A percentile compares a stretch with the other conserved stretches of the same genome.
phyloP scores from a whole-genome alignment of 208 protist genomes.

The Trypanosoma platydactyli region DNA sequence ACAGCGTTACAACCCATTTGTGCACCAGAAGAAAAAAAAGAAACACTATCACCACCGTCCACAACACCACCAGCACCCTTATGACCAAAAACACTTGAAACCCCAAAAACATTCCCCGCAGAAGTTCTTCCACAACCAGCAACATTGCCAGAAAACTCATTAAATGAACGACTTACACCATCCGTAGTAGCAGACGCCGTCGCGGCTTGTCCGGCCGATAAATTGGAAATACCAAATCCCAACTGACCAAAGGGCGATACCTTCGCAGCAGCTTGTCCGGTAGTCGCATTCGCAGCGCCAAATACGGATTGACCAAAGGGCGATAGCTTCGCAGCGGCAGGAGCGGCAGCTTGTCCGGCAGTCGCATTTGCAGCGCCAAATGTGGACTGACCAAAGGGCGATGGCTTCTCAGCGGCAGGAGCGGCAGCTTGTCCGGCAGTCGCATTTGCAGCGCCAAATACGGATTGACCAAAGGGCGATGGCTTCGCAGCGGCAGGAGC shows the following conservation, averaged over 20 bases:
- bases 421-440: no score
- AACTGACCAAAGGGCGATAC: conserved; percentile 19
- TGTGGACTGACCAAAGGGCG: no score
- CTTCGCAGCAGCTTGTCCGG: conserved; percentile 9
- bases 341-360: no score
- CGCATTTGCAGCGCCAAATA: no score
- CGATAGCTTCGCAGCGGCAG: no score
- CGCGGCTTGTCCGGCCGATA: conserved; percentile 17
- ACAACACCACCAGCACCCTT: not conserved
- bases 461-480: no score
- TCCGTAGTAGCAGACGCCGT: not conserved
- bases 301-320: no score
- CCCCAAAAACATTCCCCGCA: conserved; percentile 3
- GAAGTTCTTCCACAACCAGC: conserved; percentile 3
- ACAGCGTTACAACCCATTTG: not conserved
- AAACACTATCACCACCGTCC: not conserved
- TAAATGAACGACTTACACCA: conserved; percentile 2
- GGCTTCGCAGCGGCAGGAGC: no score
- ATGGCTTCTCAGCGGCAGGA: no score
- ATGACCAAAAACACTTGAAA: conserved; percentile 23
- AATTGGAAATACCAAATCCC: conserved; percentile 1
- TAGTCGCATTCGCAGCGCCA: no score
- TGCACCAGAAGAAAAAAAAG: not conserved
- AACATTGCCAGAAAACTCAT: not conserved
- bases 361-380: no score